A percentile compares a stretch with the other conserved stretches of the same genome.
Evolutionary conservation across 257 asterid species (phyloP).

Genomic region (Nicotiana benthamiana): DNA sequence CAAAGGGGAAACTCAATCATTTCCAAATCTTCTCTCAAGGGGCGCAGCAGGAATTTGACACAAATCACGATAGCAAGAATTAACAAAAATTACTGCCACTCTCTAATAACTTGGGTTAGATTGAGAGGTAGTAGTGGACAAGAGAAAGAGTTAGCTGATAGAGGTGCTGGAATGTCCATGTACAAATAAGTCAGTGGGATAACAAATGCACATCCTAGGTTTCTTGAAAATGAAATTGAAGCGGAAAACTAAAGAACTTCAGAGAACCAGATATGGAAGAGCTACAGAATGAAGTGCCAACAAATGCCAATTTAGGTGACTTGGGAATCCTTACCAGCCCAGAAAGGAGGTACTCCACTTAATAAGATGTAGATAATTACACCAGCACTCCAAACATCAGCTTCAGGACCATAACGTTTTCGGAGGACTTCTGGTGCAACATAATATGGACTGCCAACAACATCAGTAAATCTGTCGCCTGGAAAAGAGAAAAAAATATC

Average conservation of each 20-base stretch:
- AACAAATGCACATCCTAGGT: not conserved
- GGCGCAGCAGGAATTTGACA: not conserved
- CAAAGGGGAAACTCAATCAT: not conserved
- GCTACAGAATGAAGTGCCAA: not conserved
- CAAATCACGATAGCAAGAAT: not conserved
- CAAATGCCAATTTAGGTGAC: not conserved
- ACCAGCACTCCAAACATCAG: slow-evolving; percentile 98
- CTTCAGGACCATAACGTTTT: slow-evolving; percentile 82
- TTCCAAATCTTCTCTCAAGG: not conserved
- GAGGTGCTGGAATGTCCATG: not conserved
- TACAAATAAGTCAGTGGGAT: not conserved
- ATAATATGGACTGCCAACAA: slow-evolving; percentile 93
- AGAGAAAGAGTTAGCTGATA: not conserved
- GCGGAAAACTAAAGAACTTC: not conserved
- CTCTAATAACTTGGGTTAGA: not conserved
- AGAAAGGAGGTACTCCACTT: slow-evolving; percentile 95
- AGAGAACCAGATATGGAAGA: not conserved
- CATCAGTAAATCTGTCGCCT: slow-evolving; percentile 82
- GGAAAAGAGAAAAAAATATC: slow-evolving; percentile 19
- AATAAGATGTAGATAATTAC: slow-evolving; percentile 83
- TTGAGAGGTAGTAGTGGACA: not conserved
- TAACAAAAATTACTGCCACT: not conserved
- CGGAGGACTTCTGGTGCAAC: slow-evolving; percentile 94
- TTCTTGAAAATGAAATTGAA: not conserved
- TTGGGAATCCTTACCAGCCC: slow-evolving; percentile 65